Base-by-base conservation (phyloP, 1,284 basidiomycete genomes). In the Malassezia japonica region DNA sequence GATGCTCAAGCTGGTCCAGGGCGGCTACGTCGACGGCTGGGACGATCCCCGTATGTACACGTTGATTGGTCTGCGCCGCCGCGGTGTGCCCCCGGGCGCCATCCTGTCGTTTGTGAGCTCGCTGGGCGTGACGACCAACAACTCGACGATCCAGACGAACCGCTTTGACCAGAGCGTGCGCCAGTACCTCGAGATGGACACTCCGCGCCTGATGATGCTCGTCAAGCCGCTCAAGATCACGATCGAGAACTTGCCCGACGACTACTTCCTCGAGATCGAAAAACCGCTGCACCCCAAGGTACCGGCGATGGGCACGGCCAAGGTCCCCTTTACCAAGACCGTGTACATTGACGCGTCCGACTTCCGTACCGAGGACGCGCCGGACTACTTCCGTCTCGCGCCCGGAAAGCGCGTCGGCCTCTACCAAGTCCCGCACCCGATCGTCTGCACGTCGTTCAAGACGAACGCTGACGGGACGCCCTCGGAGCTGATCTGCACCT, bases 11-110 rank as follows among this genome's bases (percentile, higher is more conserved):
- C 82, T 99, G 6, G 92, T 99, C 41, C 82, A 85, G 54, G 82
- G 86, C 58, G 80, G 81, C 3, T 81, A 86, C 65, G 92, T 99
- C 37, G 80, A 78, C 43, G 91, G 86, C 38, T 99, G 94, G 94
- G 90, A 98, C 67, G 94, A 99, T 70, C 94, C 94, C 37, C 83
- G 94, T n/a, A 80, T 99, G 45, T 95, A 94, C 76, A 98, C 94
- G 1, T 81, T 98, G 59, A 92, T 96, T 61, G 91, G 91, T 3
- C 81, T 98, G 27, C 83, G 92, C 50, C 81, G 94, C 51, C 83
- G 94, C 41, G 94, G 94, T 58, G 82, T 98, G 21, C 94, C 94
- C 15, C 92, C 94, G 9, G 89, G 88, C 24, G 94, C 94, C 6
- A 86, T 99, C 72, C 77, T 88, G 42, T 84, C 84, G 12, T 98